Conservation (phyloP, 164 flowering plant genomes). For the Chimonanthus praecox region DNA sequence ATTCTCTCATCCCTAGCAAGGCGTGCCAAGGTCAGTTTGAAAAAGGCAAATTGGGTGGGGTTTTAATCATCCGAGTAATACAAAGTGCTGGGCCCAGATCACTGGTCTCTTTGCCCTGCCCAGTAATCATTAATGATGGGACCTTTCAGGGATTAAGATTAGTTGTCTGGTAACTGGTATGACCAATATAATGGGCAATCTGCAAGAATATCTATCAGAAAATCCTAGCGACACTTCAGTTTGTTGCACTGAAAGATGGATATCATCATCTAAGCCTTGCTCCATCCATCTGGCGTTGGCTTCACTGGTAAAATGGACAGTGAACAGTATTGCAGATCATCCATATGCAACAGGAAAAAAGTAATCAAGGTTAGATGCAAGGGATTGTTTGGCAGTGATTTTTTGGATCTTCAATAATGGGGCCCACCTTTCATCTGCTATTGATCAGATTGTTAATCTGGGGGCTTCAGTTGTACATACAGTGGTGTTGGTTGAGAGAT, state of each 20-base stretch:
- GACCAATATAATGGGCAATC: background rate
- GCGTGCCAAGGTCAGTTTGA: constrained; percentile 84
- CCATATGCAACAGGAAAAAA: too few relatives aligned
- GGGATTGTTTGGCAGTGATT: background rate
- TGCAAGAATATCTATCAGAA: background rate
- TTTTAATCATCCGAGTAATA: background rate
- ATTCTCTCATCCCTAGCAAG: constrained; percentile 79
- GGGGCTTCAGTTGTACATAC: too few relatives aligned
- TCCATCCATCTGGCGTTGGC: too few relatives aligned
- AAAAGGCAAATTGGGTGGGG: background rate
- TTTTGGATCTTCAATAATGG: background rate
- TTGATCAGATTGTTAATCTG: too few relatives aligned
- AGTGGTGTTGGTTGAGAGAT: too few relatives aligned
- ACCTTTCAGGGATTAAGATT: background rate
- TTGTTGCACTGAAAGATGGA: background rate
- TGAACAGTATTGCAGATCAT: background rate
- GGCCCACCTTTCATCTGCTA: too few relatives aligned
- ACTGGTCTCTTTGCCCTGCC: background rate
- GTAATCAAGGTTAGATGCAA: background rate
- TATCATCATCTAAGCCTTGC: too few relatives aligned
- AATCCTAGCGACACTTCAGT: background rate
- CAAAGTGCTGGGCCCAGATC: background rate
- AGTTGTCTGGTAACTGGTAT: background rate
- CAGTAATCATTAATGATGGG: background rate
- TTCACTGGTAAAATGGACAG: background rate